phyloP scores from a whole-genome alignment of 148 eudicot species.

The Linanthus parryae region DNA sequence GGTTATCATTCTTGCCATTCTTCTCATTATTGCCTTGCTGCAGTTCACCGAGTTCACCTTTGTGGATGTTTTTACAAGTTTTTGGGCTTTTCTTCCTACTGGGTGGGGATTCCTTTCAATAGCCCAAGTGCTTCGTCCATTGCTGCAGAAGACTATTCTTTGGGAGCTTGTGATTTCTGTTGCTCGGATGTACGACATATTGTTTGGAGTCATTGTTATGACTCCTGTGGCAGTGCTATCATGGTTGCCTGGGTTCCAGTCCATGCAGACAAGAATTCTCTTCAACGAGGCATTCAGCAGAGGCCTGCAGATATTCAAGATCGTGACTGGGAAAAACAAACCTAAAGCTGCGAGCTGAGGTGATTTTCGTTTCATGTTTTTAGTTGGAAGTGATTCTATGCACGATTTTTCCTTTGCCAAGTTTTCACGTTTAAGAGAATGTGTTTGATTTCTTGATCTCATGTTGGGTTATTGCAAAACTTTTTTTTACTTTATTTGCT shows the following conservation, averaged over 20 bases:
- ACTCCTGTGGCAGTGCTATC: slow-evolving; percentile 72
- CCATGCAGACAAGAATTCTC: slow-evolving; percentile 93
- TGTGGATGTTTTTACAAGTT: slow-evolving; percentile 64
- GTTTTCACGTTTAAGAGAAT: too few relatives aligned
- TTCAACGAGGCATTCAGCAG: slow-evolving; percentile 92
- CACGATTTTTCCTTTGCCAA: too few relatives aligned
- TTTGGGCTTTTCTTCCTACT: slow-evolving; percentile 79
- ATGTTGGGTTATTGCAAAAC: too few relatives aligned
- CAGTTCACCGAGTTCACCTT: slow-evolving; percentile 55
- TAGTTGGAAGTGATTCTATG: too few relatives aligned
- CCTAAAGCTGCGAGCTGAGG: slow-evolving; percentile 35
- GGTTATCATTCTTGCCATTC: slow-evolving; percentile 39
- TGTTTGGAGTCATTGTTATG: slow-evolving; percentile 87
- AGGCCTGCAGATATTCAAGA: slow-evolving; percentile 80
- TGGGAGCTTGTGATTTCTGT: slow-evolving; percentile 65
- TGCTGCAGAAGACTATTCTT: slow-evolving; percentile 40
- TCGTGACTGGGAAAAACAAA: slow-evolving; percentile 65
- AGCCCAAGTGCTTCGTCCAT: slow-evolving; percentile 67
- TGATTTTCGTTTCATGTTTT: too few relatives aligned
- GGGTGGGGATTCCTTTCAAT: slow-evolving; percentile 89
- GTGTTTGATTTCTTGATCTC: too few relatives aligned
- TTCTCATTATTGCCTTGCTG: slow-evolving; percentile 53
- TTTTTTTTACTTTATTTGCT: too few relatives aligned
- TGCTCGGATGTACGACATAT: slow-evolving; percentile 75
- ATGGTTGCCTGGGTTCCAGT: slow-evolving; percentile 95